phyloP scores from a whole-genome alignment of 73 alveolate genomes.

The Paramecium caudatum region DNA sequence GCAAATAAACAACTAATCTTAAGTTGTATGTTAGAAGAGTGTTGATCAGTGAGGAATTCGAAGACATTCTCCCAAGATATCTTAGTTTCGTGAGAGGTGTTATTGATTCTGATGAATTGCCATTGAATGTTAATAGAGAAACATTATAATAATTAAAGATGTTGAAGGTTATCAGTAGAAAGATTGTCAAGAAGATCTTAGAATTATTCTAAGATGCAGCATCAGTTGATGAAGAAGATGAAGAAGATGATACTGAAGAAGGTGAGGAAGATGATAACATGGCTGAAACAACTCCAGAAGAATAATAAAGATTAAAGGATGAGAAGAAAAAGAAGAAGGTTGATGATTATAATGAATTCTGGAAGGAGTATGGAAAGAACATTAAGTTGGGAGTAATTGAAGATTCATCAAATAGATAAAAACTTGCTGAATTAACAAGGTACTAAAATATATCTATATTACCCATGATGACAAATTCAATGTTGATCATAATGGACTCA shows the following conservation, averaged over 20 bases:
- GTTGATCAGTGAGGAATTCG: conserved; percentile 98
- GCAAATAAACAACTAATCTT: conserved; percentile 90
- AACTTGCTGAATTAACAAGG: conserved; percentile 97
- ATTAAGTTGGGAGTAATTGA: conserved; percentile 99
- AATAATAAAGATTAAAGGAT: conserved; percentile 83
- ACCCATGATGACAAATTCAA: no score
- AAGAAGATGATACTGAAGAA: conserved; percentile 95
- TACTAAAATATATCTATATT: conserved; percentile 77
- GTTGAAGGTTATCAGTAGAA: conserved; percentile 97
- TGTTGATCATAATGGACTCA: background rate
- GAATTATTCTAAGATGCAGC: conserved; percentile 93
- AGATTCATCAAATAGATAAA: conserved; percentile 98
- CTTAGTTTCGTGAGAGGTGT: conserved; percentile 98
- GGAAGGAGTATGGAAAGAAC: conserved; percentile 97
- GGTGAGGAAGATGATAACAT: conserved; percentile 85
- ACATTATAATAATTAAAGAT: conserved; percentile 97
- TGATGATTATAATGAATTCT: conserved; percentile 92
- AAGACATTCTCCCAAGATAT: conserved; percentile 98
- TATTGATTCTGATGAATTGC: conserved; percentile 99
- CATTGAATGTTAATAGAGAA: conserved; percentile 99
- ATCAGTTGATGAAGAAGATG: conserved; percentile 94
- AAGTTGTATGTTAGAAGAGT: conserved; percentile 99
- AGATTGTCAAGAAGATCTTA: conserved; percentile 94
- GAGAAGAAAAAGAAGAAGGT: conserved; percentile 79
- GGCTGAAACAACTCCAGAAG: conserved; percentile 86